These are phyloP conservation scores for Trypanosoma caninum DNA, from an alignment of 208 protist genomes.

Conservation along the genomic window DNA sequence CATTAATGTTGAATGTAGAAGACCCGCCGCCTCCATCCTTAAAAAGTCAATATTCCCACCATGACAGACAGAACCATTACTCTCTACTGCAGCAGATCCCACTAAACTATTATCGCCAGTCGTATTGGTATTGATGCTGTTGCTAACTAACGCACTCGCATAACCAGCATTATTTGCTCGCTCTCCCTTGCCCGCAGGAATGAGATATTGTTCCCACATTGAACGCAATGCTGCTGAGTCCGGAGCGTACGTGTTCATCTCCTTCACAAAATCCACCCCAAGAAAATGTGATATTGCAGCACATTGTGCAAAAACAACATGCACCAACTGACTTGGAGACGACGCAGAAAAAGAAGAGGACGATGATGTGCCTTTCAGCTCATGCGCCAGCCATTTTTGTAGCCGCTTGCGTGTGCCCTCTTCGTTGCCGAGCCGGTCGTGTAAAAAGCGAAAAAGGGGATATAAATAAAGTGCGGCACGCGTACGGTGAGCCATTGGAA, in stretches of 20 bases:
- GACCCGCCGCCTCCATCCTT: constrained; percentile 60
- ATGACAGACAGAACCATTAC: not conserved
- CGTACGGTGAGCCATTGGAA: constrained; percentile 55
- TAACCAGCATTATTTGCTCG: not conserved
- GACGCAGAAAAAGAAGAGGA: not conserved
- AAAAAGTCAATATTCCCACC: constrained; percentile 31
- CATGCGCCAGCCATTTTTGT: constrained; percentile 63
- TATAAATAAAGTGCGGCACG: constrained; percentile 58
- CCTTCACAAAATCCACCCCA: constrained; percentile 36
- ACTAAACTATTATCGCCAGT: not conserved
- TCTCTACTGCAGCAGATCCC: not conserved
- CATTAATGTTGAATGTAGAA: constrained; percentile 58
- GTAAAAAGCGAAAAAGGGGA: constrained; percentile 61
- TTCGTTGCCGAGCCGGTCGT: constrained; percentile 28
- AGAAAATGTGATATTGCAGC: constrained; percentile 63
- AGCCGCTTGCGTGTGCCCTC: constrained; percentile 64
- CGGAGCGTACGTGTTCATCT: constrained; percentile 3
- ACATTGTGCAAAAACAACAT: constrained; percentile 70
- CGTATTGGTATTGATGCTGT: not conserved
- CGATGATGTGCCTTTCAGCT: constrained; percentile 26
- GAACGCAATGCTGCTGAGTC: constrained; percentile 30
- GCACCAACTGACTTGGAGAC: constrained; percentile 28
- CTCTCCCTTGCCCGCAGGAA: constrained; percentile 13
- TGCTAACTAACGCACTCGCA: not conserved
- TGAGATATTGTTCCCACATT: constrained; percentile 42